Conservation (phyloP, 2,329 filamentous ascomycete genomes). For the Colletotrichum sp. region DNA sequence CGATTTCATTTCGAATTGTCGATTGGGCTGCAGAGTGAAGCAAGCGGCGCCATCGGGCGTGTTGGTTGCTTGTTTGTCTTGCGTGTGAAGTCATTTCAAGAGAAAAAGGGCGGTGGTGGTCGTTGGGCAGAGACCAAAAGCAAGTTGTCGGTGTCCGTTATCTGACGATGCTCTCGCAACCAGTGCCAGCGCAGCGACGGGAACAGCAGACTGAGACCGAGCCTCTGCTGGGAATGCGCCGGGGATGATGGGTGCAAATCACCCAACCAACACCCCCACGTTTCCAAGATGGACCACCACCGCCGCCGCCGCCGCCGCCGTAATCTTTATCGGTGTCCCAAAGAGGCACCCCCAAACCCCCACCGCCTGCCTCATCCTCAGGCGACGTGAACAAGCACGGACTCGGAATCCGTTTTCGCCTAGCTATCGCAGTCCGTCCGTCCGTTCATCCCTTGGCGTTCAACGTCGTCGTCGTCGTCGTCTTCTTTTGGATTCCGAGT, state of each 20-base stretch:
- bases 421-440: background rate
- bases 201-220: background rate
- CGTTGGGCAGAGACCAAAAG: background rate
- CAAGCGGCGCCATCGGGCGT: background rate
- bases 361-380: background rate
- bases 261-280: background rate
- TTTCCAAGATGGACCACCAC: background rate
- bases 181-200: background rate
- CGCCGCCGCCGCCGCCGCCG: background rate
- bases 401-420: background rate
- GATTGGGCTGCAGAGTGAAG: background rate
- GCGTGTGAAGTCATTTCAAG: background rate
- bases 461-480: background rate
- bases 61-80: background rate
- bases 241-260: background rate
- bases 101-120: background rate
- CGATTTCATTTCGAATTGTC: background rate
- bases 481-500: background rate
- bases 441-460: background rate
- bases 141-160: background rate
- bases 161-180: background rate
- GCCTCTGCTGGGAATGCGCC: background rate
- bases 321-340: background rate
- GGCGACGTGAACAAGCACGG: background rate
- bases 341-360: background rate